Evolutionary conservation across 176 grass and related monocot species (phyloP).

Genomic region (Raddia distichophylla): DNA sequence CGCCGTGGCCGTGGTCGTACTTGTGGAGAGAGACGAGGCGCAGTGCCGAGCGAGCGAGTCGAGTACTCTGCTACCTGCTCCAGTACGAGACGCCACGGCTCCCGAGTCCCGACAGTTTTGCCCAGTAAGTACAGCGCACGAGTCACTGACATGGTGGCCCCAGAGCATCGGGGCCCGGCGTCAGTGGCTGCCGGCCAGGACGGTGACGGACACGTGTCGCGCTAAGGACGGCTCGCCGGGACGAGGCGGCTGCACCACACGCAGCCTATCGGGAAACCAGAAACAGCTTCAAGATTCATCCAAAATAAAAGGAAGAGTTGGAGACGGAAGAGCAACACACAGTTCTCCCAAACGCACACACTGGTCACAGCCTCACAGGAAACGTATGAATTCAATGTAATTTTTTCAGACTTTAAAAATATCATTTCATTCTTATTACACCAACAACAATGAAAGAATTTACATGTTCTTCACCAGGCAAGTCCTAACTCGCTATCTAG

Average conservation of each 20-base stretch:
- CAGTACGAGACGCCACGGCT: neutral
- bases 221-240: neutral
- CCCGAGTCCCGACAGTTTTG: too few relatives aligned
- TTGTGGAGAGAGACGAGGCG: too few relatives aligned
- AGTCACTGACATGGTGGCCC: constrained; percentile 9
- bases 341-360: neutral
- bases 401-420: neutral
- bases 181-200: neutral
- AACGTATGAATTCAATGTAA: neutral
- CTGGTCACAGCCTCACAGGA: too few relatives aligned
- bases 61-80: too few relatives aligned
- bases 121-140: neutral
- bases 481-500: neutral
- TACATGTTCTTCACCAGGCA: constrained; percentile 7
- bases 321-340: too few relatives aligned
- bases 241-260: constrained; percentile 31
- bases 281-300: neutral
- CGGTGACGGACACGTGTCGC: neutral
- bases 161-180: neutral
- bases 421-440: constrained; percentile 12
- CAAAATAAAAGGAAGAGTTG: too few relatives aligned
- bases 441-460: constrained; percentile 21
- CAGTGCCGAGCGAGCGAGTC: too few relatives aligned
- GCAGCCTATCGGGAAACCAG: constrained; percentile 39
- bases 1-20: neutral